Percentiles rank a stretch among this genome's conserved stretches.
Conservation (phyloP, 2,329 filamentous ascomycete species). For the Rasamsonia emersonii region DNA sequence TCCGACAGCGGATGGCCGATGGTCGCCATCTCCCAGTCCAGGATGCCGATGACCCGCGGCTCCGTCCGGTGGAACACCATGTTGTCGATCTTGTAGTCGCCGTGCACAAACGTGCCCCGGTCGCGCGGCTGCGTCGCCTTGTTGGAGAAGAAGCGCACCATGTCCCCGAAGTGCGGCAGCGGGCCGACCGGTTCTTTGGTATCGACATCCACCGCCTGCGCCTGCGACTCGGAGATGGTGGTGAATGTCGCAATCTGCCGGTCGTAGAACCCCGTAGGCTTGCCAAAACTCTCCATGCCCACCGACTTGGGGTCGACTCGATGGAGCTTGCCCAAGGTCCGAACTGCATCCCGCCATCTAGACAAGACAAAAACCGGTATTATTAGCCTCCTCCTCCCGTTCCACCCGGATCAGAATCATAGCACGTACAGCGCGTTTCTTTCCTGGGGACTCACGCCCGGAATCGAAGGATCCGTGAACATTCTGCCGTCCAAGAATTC, state of each 20-base stretch:
- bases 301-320: slow-evolving; percentile 58
- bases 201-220: slow-evolving; percentile 65
- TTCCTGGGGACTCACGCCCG: slow-evolving; percentile 58
- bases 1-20: slow-evolving; percentile 94
- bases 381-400: no score
- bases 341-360: slow-evolving; percentile 74
- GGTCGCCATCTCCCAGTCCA: slow-evolving; percentile 99
- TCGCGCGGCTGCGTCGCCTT: slow-evolving; percentile 64
- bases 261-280: slow-evolving; percentile 67
- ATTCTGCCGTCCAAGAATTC: slow-evolving; percentile 89
- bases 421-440: slow-evolving; percentile 63
- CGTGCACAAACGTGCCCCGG: slow-evolving; percentile 72
- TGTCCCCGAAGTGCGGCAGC: slow-evolving; percentile 74
- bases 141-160: slow-evolving; percentile 69
- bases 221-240: slow-evolving; percentile 70
- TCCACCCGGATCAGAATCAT: no score
- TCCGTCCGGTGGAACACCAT: slow-evolving; percentile 83
- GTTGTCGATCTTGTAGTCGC: slow-evolving; percentile 95
- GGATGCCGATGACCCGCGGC: slow-evolving; percentile 78
- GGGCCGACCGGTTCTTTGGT: slow-evolving; percentile 67
- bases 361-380: background rate
- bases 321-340: slow-evolving; percentile 79
- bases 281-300: slow-evolving; percentile 66
- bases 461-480: slow-evolving; percentile 80
- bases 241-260: slow-evolving; percentile 78